phyloP scores from a whole-genome alignment of 257 asterid species.

The Solanum sitiens region DNA sequence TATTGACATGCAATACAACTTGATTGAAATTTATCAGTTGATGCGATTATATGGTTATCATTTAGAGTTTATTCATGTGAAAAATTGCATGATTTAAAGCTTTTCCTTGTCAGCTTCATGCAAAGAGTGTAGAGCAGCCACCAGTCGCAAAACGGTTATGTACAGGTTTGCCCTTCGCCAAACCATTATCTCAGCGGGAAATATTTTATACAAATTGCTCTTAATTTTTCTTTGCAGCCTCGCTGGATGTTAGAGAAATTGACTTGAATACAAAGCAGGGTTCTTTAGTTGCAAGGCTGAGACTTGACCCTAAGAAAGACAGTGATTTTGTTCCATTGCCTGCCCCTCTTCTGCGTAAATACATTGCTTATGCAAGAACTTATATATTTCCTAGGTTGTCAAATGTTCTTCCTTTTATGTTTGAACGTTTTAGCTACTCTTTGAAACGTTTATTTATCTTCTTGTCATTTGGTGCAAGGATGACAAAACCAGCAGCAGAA shows the following conservation, averaged over 20 bases:
- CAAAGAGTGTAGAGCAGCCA: slow-evolving; percentile 58
- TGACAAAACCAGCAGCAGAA: slow-evolving; percentile 91
- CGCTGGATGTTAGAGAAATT: slow-evolving; percentile 26
- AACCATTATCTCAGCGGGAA: neutral
- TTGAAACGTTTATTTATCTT: slow-evolving; percentile 4
- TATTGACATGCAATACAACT: neutral
- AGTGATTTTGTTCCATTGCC: slow-evolving; percentile 86
- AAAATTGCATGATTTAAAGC: neutral
- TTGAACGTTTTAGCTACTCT: slow-evolving; percentile 1
- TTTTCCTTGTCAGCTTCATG: slow-evolving; percentile 71
- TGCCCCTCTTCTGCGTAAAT: slow-evolving; percentile 85
- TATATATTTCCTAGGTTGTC: slow-evolving; percentile 76
- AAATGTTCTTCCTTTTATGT: slow-evolving; percentile 5
- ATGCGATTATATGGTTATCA: neutral
- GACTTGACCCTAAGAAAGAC: slow-evolving; percentile 72
- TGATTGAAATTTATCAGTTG: neutral
- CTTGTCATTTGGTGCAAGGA: slow-evolving; percentile 34
- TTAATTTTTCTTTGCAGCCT: slow-evolving; percentile 31
- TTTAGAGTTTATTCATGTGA: neutral
- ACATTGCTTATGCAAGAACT: slow-evolving; percentile 87
- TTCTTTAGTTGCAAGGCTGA: slow-evolving; percentile 68
- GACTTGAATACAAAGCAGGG: slow-evolving; percentile 34
- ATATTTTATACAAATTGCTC: slow-evolving; percentile 10
- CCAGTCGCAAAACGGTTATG: slow-evolving; percentile 64
- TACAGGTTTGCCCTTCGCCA: slow-evolving; percentile 39